Evolutionary conservation across 2,329 filamentous ascomycete genomes (phyloP).

Genomic region (Fragosphaeria purpurea): DNA sequence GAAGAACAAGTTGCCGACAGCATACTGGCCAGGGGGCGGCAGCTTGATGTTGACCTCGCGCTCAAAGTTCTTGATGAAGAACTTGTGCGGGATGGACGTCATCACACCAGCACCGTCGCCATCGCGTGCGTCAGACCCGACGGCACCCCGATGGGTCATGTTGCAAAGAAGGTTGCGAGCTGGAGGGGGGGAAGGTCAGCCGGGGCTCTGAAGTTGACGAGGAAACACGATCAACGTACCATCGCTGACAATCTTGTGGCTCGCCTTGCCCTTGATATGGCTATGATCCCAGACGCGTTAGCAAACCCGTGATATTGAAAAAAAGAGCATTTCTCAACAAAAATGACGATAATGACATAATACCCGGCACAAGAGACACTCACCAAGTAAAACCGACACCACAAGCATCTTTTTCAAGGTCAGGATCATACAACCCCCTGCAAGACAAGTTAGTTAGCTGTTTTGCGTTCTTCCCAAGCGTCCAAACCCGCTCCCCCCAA

Average conservation of each 20-base stretch:
- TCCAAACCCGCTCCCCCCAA: too few species aligned
- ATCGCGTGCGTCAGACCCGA: constrained; percentile 94
- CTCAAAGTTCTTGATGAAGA: constrained; percentile 98
- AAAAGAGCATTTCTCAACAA: neutral
- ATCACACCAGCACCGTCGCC: constrained; percentile 98
- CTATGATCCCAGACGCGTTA: constrained; percentile 31
- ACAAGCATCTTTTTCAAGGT: constrained; percentile 96
- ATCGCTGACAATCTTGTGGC: constrained; percentile 99
- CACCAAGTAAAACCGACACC: constrained; percentile 98
- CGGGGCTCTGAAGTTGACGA: constrained; percentile 24
- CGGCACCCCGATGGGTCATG: constrained; percentile 98
- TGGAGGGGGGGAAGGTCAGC: constrained; percentile 29
- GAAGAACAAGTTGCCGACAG: constrained; percentile 96
- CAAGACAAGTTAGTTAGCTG: constrained; percentile 1
- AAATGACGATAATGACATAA: too few species aligned
- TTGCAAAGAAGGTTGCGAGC: constrained; percentile 85
- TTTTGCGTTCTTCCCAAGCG: too few species aligned
- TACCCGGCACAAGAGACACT: constrained; percentile 21
- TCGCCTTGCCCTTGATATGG: constrained; percentile 93
- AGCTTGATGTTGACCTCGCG: constrained; percentile 81
- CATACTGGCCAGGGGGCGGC: constrained; percentile 84
- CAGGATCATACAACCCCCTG: constrained; percentile 86
- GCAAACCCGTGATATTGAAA: constrained; percentile 2
- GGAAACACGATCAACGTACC: constrained; percentile 41
- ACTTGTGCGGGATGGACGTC: constrained; percentile 97